A percentile compares a stretch with the other conserved stretches of the same genome.
Evolutionary conservation across 1,139 yeast genomes (phyloP).

Genomic region (Nakaseomyces sp.): DNA sequence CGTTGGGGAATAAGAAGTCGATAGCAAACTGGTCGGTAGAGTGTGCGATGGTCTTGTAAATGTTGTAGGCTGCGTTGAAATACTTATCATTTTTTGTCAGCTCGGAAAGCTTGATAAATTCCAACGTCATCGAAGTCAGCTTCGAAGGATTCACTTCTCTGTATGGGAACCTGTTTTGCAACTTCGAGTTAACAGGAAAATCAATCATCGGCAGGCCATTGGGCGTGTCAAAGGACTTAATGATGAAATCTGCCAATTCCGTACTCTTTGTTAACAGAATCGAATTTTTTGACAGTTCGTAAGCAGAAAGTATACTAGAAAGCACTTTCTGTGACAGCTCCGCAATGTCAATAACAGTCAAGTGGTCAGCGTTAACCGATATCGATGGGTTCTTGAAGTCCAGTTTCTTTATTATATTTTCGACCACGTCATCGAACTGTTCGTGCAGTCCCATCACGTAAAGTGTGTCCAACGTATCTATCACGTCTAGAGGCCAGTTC

Average conservation of each 20-base stretch:
- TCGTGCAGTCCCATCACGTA: slow-evolving; percentile 50
- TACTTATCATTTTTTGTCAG: slow-evolving; percentile 51
- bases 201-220: slow-evolving; percentile 60
- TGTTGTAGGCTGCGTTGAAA: slow-evolving; percentile 39
- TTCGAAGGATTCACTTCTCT: slow-evolving; percentile 52
- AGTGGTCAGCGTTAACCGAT: slow-evolving; percentile 5
- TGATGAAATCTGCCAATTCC: slow-evolving; percentile 55
- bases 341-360: slow-evolving; percentile 48
- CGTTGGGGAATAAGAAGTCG: slow-evolving; percentile 38
- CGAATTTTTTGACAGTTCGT: slow-evolving; percentile 52
- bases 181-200: slow-evolving; percentile 46
- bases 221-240: slow-evolving; percentile 65
- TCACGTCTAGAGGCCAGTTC: slow-evolving; percentile 32
- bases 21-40: slow-evolving; percentile 31
- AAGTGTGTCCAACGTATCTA: slow-evolving; percentile 65
- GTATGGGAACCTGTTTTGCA: slow-evolving; percentile 40
- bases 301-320: slow-evolving; percentile 66
- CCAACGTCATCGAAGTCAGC: slow-evolving; percentile 59
- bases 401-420: slow-evolving; percentile 36
- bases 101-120: slow-evolving; percentile 59
- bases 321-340: slow-evolving; percentile 64
- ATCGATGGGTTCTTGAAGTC: slow-evolving; percentile 39
- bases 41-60: slow-evolving; percentile 35
- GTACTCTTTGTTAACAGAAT: slow-evolving; percentile 49
- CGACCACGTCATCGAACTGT: slow-evolving; percentile 45